phyloP scores from a whole-genome alignment of 1,284 basidiomycete species.

The Cryptococcus sp. region DNA sequence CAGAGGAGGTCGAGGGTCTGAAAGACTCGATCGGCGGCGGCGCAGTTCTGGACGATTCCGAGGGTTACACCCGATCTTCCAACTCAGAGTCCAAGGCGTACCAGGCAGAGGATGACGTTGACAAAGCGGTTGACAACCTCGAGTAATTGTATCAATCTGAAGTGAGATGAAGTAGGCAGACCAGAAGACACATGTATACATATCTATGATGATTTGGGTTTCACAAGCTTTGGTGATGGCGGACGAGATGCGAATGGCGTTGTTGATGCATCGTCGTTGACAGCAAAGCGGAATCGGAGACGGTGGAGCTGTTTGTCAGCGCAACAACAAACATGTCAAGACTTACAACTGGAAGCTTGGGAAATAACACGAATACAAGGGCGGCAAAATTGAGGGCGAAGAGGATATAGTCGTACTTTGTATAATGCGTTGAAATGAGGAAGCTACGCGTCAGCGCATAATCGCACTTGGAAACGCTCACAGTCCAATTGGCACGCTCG shows the following conservation, averaged over 20 bases:
- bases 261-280: slow-evolving; percentile 26
- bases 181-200: slow-evolving; percentile 1
- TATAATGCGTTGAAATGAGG: slow-evolving; percentile 96
- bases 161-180: neutral
- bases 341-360: slow-evolving; percentile 76
- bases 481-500: slow-evolving; percentile 87
- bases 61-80: slow-evolving; percentile 44
- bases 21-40: slow-evolving; percentile 45
- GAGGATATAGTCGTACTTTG: slow-evolving; percentile 87
- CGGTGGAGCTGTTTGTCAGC: slow-evolving; percentile 46
- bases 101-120: slow-evolving; percentile 35
- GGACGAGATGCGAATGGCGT: slow-evolving; percentile 47
- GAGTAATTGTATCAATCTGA: slow-evolving; percentile 7
- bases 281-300: slow-evolving; percentile 52
- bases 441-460: slow-evolving; percentile 63
- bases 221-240: slow-evolving; percentile 31
- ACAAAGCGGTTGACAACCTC: slow-evolving; percentile 13
- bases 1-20: slow-evolving; percentile 44
- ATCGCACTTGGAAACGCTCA: slow-evolving; percentile 56
- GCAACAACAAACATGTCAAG: neutral
- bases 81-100: slow-evolving; percentile 33
- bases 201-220: slow-evolving; percentile 10
- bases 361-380: slow-evolving; percentile 79
- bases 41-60: slow-evolving; percentile 39
- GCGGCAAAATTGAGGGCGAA: slow-evolving; percentile 90